A percentile compares a stretch with the other conserved stretches of the same genome.
Conservation (phyloP, 2,329 filamentous ascomycete genomes). For the Colletotrichum lini region DNA sequence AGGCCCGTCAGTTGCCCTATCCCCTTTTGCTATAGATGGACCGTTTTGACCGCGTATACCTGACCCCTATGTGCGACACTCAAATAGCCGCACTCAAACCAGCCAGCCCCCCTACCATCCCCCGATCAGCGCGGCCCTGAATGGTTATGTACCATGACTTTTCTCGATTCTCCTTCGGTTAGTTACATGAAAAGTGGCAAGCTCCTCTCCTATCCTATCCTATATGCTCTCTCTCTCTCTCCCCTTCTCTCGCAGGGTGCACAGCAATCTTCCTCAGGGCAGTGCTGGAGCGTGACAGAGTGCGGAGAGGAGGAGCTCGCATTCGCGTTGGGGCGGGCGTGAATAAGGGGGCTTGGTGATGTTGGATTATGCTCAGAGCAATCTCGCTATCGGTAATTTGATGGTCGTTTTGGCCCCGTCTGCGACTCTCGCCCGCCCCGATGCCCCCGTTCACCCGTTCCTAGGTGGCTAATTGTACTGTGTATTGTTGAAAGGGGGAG, state of each 20-base stretch:
- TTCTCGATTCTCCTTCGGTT: neutral
- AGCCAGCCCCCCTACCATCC: too few relatives aligned
- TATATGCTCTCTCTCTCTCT: too few relatives aligned
- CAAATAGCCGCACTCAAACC: too few relatives aligned
- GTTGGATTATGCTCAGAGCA: conserved; percentile 2
- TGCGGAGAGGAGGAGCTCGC: neutral
- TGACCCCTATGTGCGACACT: too few relatives aligned
- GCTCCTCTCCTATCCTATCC: too few relatives aligned
- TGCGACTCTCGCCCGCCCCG: conserved; percentile 7
- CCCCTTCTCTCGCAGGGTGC: too few relatives aligned
- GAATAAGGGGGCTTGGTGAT: neutral
- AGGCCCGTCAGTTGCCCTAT: too few relatives aligned
- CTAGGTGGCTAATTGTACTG: too few relatives aligned
- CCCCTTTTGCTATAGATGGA: too few relatives aligned
- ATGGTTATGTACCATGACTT: neutral
- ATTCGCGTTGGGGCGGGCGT: conserved; percentile 15
- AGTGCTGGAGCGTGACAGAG: neutral
- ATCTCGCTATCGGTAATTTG: conserved; percentile 30
- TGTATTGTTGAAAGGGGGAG: neutral
- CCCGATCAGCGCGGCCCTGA: conserved; percentile 4
- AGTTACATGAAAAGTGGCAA: too few relatives aligned
- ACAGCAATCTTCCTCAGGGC: neutral
- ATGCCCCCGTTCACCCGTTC: conserved; percentile 1
- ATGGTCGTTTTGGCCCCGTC: conserved; percentile 6
- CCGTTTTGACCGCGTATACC: too few relatives aligned